Percentiles rank a stretch among this genome's conserved stretches.
These are phyloP conservation scores for Lactarius trivialis DNA, from an alignment of 768 basidiomycete species.

Conservation along the genomic window DNA sequence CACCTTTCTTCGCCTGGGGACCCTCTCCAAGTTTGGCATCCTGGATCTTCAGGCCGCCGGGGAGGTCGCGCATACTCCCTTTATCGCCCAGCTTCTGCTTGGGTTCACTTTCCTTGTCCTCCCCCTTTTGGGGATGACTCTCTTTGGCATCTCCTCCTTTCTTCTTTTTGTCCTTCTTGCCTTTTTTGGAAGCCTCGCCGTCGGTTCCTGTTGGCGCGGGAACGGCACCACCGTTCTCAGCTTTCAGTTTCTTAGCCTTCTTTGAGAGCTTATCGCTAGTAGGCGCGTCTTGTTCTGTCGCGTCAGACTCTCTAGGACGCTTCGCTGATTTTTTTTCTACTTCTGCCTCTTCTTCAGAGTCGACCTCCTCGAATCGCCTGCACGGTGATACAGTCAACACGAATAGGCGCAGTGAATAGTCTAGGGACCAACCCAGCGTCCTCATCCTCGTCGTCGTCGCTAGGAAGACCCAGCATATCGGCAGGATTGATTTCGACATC, in stretches of 20 bases:
- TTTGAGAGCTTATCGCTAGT: slow-evolving; percentile 42
- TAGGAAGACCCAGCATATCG: slow-evolving; percentile 45
- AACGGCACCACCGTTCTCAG: slow-evolving; percentile 42
- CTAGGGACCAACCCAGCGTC: slow-evolving; percentile 37
- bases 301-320: slow-evolving; percentile 63
- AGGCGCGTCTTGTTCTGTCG: slow-evolving; percentile 36
- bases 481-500: slow-evolving; percentile 72
- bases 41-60: slow-evolving; percentile 67
- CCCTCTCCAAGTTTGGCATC: slow-evolving; percentile 80
- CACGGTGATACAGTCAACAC: slow-evolving; percentile 1
- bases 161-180: slow-evolving; percentile 33
- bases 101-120: slow-evolving; percentile 17
- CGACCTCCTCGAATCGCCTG: slow-evolving; percentile 73
- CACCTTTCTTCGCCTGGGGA: slow-evolving; percentile 80
- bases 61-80: slow-evolving; percentile 39
- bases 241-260: slow-evolving; percentile 68
- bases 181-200: slow-evolving; percentile 29
- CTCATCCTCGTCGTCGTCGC: slow-evolving; percentile 35
- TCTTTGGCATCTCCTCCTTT: slow-evolving; percentile 29
- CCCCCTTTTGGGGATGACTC: slow-evolving; percentile 18
- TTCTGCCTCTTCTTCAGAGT: slow-evolving; percentile 31
- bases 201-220: slow-evolving; percentile 26
- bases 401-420: neutral
- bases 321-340: slow-evolving; percentile 45
- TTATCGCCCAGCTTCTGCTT: slow-evolving; percentile 32